Conservation (phyloP, 208 protist genomes). For the Blechomonas ayalai region DNA sequence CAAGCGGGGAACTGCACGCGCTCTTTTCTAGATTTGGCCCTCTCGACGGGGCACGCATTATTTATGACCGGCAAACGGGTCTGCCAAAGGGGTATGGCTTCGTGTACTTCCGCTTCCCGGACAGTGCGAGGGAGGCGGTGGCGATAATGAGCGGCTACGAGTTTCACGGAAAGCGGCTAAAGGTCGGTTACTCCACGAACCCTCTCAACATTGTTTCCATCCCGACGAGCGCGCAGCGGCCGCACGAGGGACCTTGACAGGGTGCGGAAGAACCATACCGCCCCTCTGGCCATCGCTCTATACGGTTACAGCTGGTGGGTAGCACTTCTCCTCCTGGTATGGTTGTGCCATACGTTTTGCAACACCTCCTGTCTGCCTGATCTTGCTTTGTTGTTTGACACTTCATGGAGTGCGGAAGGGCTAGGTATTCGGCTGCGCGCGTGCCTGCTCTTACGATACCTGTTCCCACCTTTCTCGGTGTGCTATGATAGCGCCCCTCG, state of each 20-base stretch:
- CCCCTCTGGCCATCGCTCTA: too few relatives aligned
- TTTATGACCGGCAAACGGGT: slow-evolving; percentile 64
- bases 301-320: too few relatives aligned
- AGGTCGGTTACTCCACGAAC: slow-evolving; percentile 74
- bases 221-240: slow-evolving; percentile 4
- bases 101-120: slow-evolving; percentile 60
- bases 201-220: slow-evolving; percentile 59
- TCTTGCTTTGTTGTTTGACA: too few relatives aligned
- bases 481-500: too few relatives aligned
- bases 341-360: too few relatives aligned
- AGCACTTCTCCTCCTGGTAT: too few relatives aligned
- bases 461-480: too few relatives aligned
- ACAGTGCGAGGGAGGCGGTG: slow-evolving; percentile 48
- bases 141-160: slow-evolving; percentile 62
- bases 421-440: too few relatives aligned
- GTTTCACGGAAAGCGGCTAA: slow-evolving; percentile 65
- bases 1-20: slow-evolving; percentile 37
- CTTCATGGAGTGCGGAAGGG: too few relatives aligned
- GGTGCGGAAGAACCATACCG: too few relatives aligned
- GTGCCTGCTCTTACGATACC: too few relatives aligned
- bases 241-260: slow-evolving; percentile 1
- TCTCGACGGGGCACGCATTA: slow-evolving; percentile 59
- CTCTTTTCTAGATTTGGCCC: slow-evolving; percentile 68
- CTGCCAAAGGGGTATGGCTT: slow-evolving; percentile 67
- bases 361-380: too few relatives aligned